Percentiles rank a stretch among this genome's conserved stretches.
phyloP scores from a whole-genome alignment of 345 rosid species.

The Murraya koenigii region DNA sequence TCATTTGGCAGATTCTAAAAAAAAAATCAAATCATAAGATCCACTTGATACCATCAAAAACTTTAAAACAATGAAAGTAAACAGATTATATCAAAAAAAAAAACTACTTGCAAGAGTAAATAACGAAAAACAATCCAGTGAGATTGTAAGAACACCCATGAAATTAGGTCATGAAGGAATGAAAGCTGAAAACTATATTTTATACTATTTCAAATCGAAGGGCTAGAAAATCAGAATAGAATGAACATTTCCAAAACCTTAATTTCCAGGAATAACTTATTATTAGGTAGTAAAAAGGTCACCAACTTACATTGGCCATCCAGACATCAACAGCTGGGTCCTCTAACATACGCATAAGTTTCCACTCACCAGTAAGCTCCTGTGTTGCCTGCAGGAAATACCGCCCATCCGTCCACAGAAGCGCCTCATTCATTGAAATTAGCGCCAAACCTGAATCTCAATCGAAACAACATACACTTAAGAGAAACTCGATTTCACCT shows the following conservation, averaged over 20 bases:
- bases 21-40: conserved; percentile 16
- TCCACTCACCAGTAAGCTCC: conserved; percentile 80
- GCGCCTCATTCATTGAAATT: conserved; percentile 67
- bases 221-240: not conserved
- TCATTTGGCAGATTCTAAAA: conserved; percentile 67
- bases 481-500: not conserved
- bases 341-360: conserved; percentile 90
- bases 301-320: conserved; percentile 72
- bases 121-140: not conserved
- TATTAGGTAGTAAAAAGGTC: not conserved
- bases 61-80: not conserved
- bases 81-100: not conserved
- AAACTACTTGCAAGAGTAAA: not conserved
- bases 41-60: conserved; percentile 5
- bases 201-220: not conserved
- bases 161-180: not conserved
- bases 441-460: conserved; percentile 71
- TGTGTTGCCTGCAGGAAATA: conserved; percentile 87
- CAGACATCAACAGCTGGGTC: conserved; percentile 78
- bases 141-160: not conserved
- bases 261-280: not conserved
- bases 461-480: not conserved
- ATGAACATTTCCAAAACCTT: not conserved
- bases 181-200: not conserved
- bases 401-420: conserved; percentile 91